phyloP scores from a whole-genome alignment of 2,329 filamentous ascomycete genomes.

The Monosporascus sp. region DNA sequence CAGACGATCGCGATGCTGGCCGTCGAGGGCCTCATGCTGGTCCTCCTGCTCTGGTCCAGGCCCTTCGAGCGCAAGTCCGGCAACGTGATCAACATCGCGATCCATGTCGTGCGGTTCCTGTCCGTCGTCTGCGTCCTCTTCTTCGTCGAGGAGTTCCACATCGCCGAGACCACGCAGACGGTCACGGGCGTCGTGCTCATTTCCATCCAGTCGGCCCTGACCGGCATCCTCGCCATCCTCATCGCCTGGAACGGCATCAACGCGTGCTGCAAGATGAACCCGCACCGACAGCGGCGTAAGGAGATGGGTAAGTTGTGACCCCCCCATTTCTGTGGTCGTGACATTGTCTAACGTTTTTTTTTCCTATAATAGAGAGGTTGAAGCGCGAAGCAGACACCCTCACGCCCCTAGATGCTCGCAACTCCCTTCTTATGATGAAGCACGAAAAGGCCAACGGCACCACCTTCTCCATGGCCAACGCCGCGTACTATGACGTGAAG shows the following conservation, averaged over 20 bases:
- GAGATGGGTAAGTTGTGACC: constrained; percentile 65
- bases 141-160: constrained; percentile 88
- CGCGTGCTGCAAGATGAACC: constrained; percentile 78
- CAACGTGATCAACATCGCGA: constrained; percentile 89
- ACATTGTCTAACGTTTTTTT: constrained; percentile 1
- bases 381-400: constrained; percentile 74
- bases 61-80: constrained; percentile 83
- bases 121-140: constrained; percentile 86
- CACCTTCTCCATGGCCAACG: constrained; percentile 38
- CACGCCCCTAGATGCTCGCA: constrained; percentile 80
- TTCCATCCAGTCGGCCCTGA: constrained; percentile 81
- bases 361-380: constrained; percentile 64
- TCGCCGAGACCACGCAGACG: constrained; percentile 88
- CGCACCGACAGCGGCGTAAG: constrained; percentile 82
- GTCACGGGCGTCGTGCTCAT: constrained; percentile 90
- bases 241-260: constrained; percentile 87
- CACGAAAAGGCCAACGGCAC: constrained; percentile 30
- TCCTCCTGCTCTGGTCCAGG: constrained; percentile 73
- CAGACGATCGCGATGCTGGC: constrained; percentile 77
- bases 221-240: constrained; percentile 75
- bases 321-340: not conserved
- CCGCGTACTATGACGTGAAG: constrained; percentile 29
- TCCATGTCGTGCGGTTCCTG: constrained; percentile 81
- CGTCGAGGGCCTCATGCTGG: constrained; percentile 75
- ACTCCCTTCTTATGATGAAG: constrained; percentile 75